Conservation (phyloP, 495 filamentous ascomycete species). For the Podospora conica region DNA sequence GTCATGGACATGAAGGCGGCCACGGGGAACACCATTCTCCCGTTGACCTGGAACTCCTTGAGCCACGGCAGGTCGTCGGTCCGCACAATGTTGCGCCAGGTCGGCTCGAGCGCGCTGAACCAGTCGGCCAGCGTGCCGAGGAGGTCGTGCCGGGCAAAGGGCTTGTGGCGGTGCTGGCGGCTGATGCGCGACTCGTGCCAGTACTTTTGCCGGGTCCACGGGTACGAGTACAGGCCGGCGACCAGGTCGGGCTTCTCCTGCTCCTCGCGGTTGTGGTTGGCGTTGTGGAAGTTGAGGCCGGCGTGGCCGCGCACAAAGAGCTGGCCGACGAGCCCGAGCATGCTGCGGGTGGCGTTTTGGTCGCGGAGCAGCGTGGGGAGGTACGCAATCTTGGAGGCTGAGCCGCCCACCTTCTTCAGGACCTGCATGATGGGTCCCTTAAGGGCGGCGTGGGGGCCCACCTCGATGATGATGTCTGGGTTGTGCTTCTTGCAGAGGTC, state of each 20-base stretch:
- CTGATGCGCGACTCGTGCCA: conserved; percentile 47
- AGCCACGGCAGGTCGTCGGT: conserved; percentile 29
- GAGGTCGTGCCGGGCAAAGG: conserved; percentile 42
- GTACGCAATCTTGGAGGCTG: conserved; percentile 38
- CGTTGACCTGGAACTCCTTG: neutral
- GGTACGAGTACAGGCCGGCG: conserved; percentile 42
- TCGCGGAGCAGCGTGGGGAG: conserved; percentile 37
- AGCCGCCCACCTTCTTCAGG: conserved; percentile 36
- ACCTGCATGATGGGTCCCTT: conserved; percentile 55
- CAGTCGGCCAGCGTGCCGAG: conserved; percentile 40
- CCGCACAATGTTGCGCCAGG: conserved; percentile 45
- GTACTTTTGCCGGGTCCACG: conserved; percentile 43
- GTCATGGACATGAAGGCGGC: conserved; percentile 5
- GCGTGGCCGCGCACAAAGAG: conserved; percentile 37
- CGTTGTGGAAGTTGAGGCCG: conserved; percentile 30
- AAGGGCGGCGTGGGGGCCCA: conserved; percentile 61
- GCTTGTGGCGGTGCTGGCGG: conserved; percentile 41
- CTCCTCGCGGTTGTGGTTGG: conserved; percentile 32
- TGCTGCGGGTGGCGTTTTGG: conserved; percentile 33
- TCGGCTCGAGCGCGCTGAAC: conserved; percentile 37
- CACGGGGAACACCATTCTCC: neutral
- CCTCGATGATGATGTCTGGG: conserved; percentile 49
- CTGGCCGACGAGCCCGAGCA: conserved; percentile 35
- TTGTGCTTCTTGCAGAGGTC: conserved; percentile 27
- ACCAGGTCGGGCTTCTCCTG: conserved; percentile 36